Evolutionary conservation across 2,329 filamentous ascomycete species (phyloP).

Genomic region (Aureobasidium sp.): DNA sequence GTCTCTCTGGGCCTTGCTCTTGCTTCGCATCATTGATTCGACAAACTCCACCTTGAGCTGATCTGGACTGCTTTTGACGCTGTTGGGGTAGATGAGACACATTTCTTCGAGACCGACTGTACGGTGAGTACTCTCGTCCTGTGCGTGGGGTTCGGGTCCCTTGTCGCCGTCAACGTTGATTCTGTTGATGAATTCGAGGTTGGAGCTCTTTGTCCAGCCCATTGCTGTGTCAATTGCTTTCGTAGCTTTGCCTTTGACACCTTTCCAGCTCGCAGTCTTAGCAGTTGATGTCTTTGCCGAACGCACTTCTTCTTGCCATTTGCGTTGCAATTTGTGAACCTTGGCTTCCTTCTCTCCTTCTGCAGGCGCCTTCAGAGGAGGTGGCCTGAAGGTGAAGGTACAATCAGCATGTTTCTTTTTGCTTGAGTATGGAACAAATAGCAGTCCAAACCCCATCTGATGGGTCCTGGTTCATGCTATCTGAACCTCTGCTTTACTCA

Average conservation of each 20-base stretch:
- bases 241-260: conserved; percentile 37
- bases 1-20: conserved; percentile 36
- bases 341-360: conserved; percentile 38
- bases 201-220: conserved; percentile 34
- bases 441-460: no score
- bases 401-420: no score
- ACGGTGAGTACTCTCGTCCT: conserved; percentile 29
- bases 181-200: conserved; percentile 40
- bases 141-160: conserved; percentile 22
- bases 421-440: no score
- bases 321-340: conserved; percentile 38
- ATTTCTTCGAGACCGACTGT: conserved; percentile 36
- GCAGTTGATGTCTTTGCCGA: conserved; percentile 36
- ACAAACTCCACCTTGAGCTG: conserved; percentile 37
- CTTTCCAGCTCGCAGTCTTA: conserved; percentile 37
- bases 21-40: conserved; percentile 35
- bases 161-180: conserved; percentile 24
- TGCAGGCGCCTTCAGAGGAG: conserved; percentile 34
- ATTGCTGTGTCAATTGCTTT: conserved; percentile 37
- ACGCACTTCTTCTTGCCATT: conserved; percentile 41
- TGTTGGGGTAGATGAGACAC: conserved; percentile 35
- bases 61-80: conserved; percentile 25
- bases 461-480: no score
- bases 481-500: no score
- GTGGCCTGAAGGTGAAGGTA: conserved; percentile 20